Evolutionary conservation across 176 grass and related monocot species (phyloP), one percentile per base, ranked within the genome.

Genomic region (Alopecurus myosuroides): DNA sequence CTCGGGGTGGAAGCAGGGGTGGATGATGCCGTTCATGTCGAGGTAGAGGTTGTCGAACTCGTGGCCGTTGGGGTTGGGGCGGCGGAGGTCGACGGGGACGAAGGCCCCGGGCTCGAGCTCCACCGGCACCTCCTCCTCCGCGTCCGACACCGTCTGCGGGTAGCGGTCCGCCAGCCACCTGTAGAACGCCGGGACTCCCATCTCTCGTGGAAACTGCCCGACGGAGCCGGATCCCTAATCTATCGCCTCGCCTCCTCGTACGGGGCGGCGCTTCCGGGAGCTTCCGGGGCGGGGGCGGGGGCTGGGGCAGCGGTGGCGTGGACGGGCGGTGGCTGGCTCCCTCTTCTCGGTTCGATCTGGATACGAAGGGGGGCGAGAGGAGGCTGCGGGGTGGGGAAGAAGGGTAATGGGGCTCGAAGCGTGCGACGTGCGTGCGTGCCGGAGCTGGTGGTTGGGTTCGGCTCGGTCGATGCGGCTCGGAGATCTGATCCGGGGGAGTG

Each of bases 1-100:
- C 7, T 96, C 97, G 18, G 97, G 97, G 74, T 98, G 97, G 93
- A 98, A 98, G 86, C 97, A 96, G 48, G 97, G 97, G 81, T 99
- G 97, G 70, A 99, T 92, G 77, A 99, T 94, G 83, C 79, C 58
- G 76, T 99, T 99, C 93, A 99, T 95, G 66, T 99, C 93, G 83
- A 99, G 91, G 86, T 96, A 99, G 77, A 99, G 93, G 83, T 99
- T 99, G 88, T 99, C 97, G 79, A 99, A 99, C 81, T 99, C 97
- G 70, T 91, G 15, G 62, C 97, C 97, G 86, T 96, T 99, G 63
- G 97, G 97, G 50, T 99, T 99, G 58, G 91, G 93, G 40, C 81
- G 74, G 77, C 86, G 81, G 22, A 91, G 88, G 89, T 99, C 97
- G 58, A 99, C 81, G 65, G 95, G 92, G 81, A 97, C 73, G 81